Evolutionary conservation across 2,329 filamentous ascomycete species (phyloP), one percentile per base, ranked within the genome.

Genomic region (Aureobasidium sp.): DNA sequence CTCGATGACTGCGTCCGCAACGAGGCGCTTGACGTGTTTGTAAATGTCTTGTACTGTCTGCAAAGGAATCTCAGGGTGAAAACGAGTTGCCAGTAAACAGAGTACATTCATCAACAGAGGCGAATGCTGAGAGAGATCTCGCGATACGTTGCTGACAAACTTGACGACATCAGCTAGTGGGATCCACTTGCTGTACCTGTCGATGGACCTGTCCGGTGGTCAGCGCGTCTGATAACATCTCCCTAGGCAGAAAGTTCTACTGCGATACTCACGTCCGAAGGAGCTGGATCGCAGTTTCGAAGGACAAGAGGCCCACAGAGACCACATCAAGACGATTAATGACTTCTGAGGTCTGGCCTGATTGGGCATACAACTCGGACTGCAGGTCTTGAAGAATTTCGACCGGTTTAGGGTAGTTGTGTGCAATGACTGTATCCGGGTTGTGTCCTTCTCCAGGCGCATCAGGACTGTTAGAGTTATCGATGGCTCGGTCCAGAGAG

Each of bases 311-410:
- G 5, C 60, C 60, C 3, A 51, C 15, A 17, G 51, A 56, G 12
- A 57, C 60, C 5, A 57, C 20, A 37, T 62, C 60, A 5, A 37
- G n/a, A 6, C 2, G 10, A 5, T 9, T 39, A 9, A 8, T 29
- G 2, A 57, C 42, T 32, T 57, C 60, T 3, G 39, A 39, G 29
- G 51, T 13, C 13, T 13, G 17, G 7, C 13, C 20, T 6, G 26
- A 37, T 15, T 41, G 27, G 23, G 26, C 23, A 13, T 56, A 57
- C 17, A 62, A 27, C 15, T 62, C 60, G 17, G 50, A 56, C 20
- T 62, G 60, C 42, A 62, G 32, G 17, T 62, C 60, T 34, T 50
- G 39, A 1, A 62, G 41, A 5, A 62, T 62, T n/a, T 62, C 50
- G 2, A 62, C 50, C 5, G 60, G 60, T 50, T 57, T 52, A 5